Evolutionary conservation across 768 basidiomycete species (phyloP).

Genomic region (Sarcodon aspratus): DNA sequence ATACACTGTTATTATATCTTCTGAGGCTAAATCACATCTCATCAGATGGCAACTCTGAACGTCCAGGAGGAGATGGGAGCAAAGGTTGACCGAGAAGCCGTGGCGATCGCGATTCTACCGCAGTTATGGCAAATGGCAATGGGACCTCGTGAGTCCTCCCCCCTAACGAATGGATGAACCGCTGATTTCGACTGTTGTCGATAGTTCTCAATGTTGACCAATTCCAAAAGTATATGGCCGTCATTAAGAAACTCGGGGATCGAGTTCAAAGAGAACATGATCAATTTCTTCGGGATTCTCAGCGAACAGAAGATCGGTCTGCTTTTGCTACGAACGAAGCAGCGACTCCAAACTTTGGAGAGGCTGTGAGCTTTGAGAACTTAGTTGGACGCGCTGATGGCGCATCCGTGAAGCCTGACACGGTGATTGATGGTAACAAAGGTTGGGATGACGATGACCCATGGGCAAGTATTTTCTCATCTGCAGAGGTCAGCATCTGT

Average conservation of each 20-base stretch:
- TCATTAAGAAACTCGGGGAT: constrained; percentile 65
- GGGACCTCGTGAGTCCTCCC: constrained; percentile 60
- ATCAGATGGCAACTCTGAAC: constrained; percentile 73
- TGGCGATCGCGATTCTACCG: constrained; percentile 47
- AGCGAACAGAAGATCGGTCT: constrained; percentile 76
- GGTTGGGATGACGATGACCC: constrained; percentile 70
- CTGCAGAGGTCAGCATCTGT: constrained; percentile 18
- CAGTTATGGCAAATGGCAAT: constrained; percentile 92
- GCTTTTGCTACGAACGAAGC: constrained; percentile 33
- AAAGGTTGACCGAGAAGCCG: constrained; percentile 86
- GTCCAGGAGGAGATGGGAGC: constrained; percentile 96
- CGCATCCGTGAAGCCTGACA: constrained; percentile 34
- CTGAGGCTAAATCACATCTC: neutral
- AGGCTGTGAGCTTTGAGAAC: constrained; percentile 75
- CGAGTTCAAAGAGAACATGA: constrained; percentile 90
- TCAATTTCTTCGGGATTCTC: constrained; percentile 87
- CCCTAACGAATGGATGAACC: constrained; percentile 2
- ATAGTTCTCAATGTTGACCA: constrained; percentile 74
- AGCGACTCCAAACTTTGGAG: constrained; percentile 22
- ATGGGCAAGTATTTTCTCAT: constrained; percentile 66
- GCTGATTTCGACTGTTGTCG: neutral
- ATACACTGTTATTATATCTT: neutral
- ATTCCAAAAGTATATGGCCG: constrained; percentile 87
- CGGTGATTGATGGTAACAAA: constrained; percentile 20
- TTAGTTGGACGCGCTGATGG: constrained; percentile 55